phyloP scores from a whole-genome alignment of 2,329 filamentous ascomycete species.

The Colletotrichum destructivum region DNA sequence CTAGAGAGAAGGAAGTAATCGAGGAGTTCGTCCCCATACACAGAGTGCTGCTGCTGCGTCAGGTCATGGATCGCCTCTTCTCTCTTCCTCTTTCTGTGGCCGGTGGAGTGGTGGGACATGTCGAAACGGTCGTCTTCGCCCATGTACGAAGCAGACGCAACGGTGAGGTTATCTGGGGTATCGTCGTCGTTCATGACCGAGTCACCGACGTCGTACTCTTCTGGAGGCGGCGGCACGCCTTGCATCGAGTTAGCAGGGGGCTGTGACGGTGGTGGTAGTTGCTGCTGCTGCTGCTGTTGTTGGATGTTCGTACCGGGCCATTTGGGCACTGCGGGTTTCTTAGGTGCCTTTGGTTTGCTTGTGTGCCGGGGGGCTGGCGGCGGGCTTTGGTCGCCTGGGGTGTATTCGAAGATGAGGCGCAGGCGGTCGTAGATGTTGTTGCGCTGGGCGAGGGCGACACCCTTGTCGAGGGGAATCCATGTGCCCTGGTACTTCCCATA shows the following conservation, averaged over 20 bases:
- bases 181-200: slow-evolving; percentile 80
- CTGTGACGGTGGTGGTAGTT: slow-evolving; percentile 21
- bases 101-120: slow-evolving; percentile 74
- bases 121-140: slow-evolving; percentile 87
- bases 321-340: slow-evolving; percentile 76
- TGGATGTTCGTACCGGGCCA: slow-evolving; percentile 61
- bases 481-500: slow-evolving; percentile 99
- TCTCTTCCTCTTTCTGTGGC: slow-evolving; percentile 83
- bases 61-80: slow-evolving; percentile 73
- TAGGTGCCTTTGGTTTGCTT: slow-evolving; percentile 85
- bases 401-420: slow-evolving; percentile 89
- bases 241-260: slow-evolving; percentile 47
- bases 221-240: slow-evolving; percentile 52
- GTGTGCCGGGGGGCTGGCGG: slow-evolving; percentile 95
- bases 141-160: slow-evolving; percentile 87
- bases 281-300: slow-evolving; percentile 19
- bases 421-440: slow-evolving; percentile 91
- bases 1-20: slow-evolving; percentile 96
- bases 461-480: slow-evolving; percentile 92
- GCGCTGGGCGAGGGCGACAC: slow-evolving; percentile 85
- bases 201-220: slow-evolving; percentile 77
- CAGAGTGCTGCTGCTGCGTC: slow-evolving; percentile 86
- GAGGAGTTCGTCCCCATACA: slow-evolving; percentile 93
- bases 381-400: slow-evolving; percentile 87
- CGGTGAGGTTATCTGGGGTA: slow-evolving; percentile 85